A percentile compares a stretch with the other conserved stretches of the same genome.
Conservation (phyloP, 306 rosid species). For the Acacia crassicarpa region DNA sequence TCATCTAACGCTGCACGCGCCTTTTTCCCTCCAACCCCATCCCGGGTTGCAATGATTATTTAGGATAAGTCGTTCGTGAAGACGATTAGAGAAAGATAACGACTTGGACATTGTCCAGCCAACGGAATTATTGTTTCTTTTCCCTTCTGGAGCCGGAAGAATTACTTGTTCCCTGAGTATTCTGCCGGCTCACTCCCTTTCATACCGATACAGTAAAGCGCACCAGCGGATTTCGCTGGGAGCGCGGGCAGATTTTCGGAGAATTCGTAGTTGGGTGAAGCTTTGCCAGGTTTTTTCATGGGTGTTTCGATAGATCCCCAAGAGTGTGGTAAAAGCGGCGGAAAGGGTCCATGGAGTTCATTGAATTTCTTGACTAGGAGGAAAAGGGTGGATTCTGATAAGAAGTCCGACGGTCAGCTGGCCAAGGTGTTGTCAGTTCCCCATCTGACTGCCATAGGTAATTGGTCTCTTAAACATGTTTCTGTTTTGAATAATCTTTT, state of each 20-base stretch:
- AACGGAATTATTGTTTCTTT: neutral
- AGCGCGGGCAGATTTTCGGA: slow-evolving; percentile 23
- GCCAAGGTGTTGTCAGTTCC: slow-evolving; percentile 79
- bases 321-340: slow-evolving; percentile 33
- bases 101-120: neutral
- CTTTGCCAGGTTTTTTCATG: slow-evolving; percentile 40
- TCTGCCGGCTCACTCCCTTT: slow-evolving; percentile 28
- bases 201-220: neutral
- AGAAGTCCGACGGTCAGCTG: slow-evolving; percentile 43
- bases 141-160: slow-evolving; percentile 2
- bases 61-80: neutral
- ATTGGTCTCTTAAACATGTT: neutral
- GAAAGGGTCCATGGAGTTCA: slow-evolving; percentile 45
- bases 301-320: slow-evolving; percentile 51
- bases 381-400: slow-evolving; percentile 73
- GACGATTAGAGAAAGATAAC: neutral
- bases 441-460: slow-evolving; percentile 83
- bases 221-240: slow-evolving; percentile 2
- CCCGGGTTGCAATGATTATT: neutral
- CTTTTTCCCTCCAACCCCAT: neutral
- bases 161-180: slow-evolving; percentile 3
- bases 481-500: slow-evolving; percentile 3
- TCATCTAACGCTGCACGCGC: too few species aligned
- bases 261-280: neutral
- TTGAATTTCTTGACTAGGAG: slow-evolving; percentile 59